Base-by-base conservation (phyloP, 2,329 filamentous ascomycete species). In the Sphaerostilbella broomeana region DNA sequence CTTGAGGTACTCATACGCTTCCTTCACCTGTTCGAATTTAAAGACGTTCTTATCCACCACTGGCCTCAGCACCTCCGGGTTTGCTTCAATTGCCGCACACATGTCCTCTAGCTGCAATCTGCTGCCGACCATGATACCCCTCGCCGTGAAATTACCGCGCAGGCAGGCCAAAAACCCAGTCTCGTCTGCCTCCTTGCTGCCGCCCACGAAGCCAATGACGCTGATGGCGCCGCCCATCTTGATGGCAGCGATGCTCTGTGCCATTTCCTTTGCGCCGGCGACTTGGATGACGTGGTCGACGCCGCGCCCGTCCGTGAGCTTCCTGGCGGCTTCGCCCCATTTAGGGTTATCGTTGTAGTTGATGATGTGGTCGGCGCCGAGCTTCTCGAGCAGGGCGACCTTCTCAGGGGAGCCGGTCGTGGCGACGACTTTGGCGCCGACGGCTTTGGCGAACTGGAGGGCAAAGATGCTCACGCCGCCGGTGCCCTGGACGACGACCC, bases 391-490 rank as follows among this genome's bases (percentile, higher is more conserved):
- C 9, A 54, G 47, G 48, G 60, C 57, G 21, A 55, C 63, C 57
- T 72, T 73, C n/a, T 60, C 64, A 20, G 53, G 51, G 7, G 66
- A 66, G 15, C 61, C 63, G 0, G 70, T 73, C 3, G 70, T 72
- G 21, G 68, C 67, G 38, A 73, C 68, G 44, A 72, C 68, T 7
- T 47, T 63, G 5, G 68, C 69, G 30, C 70, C 68, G 4, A 65
- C 67, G 2, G 66, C 67, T 51, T 69, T 70, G 38, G 69, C 70
- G 46, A 73, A 70, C 60, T 72, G 80, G n/a, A 84, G 57, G 4
- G 72, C 80, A 43, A 82, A 82, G 44, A 84, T 68, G 46, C 70
- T 75, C 6, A 85, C 81, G 42, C 81, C 81, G 15, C 81, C 81
- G 0, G 79, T 84, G n/a, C 81, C 81, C 58, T 84, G 78, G 1